Evolutionary conservation across 2,329 filamentous ascomycete species (phyloP).

Genomic region (Tolypocladium endophyticum): DNA sequence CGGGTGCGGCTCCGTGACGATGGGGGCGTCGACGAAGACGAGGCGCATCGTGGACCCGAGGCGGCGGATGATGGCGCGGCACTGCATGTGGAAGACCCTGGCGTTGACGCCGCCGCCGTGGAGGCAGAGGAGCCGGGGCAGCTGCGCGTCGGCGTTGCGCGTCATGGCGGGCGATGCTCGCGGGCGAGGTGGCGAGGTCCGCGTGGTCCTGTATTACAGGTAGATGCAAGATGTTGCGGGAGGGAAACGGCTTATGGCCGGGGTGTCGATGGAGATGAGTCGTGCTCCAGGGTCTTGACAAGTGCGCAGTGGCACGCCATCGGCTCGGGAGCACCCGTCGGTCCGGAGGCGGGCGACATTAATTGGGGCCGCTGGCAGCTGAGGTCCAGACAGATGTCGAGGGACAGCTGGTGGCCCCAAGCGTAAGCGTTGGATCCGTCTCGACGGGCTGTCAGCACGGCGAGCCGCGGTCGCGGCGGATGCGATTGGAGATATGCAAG

Average conservation of each 20-base stretch:
- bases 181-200: background rate
- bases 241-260: background rate
- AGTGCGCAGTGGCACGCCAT: background rate
- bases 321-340: background rate
- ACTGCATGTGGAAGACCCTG: constrained; percentile 58
- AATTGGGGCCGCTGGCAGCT: background rate
- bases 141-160: constrained; percentile 1
- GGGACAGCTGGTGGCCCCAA: background rate
- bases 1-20: constrained; percentile 48
- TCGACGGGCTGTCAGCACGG: background rate
- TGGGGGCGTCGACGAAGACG: constrained; percentile 62
- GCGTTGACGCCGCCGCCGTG: constrained; percentile 69
- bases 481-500: background rate
- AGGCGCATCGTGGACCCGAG: constrained; percentile 54
- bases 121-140: constrained; percentile 60
- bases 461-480: background rate
- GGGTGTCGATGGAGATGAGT: background rate
- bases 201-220: background rate
- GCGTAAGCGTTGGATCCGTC: no score
- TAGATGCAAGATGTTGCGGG: background rate
- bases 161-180: background rate
- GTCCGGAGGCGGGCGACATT: background rate
- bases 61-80: constrained; percentile 38
- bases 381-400: background rate
- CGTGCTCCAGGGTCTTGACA: background rate